A percentile compares a stretch with the other conserved stretches of the same genome.
Conservation (phyloP, 2,329 filamentous ascomycete species). For the Seiridium unicorne region DNA sequence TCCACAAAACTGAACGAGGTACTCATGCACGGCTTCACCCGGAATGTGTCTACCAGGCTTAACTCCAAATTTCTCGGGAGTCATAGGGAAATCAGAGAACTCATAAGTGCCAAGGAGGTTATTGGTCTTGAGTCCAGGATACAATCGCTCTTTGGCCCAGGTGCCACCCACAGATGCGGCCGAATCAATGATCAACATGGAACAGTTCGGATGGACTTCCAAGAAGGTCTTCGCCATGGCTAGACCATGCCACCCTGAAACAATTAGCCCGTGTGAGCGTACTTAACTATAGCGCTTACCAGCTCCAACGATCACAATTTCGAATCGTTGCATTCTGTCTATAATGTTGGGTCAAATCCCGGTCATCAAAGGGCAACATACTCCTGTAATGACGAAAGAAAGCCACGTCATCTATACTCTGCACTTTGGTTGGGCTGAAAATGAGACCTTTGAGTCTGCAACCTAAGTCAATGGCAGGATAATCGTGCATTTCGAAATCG, state of each 20-base stretch:
- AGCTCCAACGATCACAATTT: no score
- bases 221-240: slow-evolving; percentile 50
- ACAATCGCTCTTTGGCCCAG: slow-evolving; percentile 58
- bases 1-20: slow-evolving; percentile 11
- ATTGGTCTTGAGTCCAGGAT: slow-evolving; percentile 62
- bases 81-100: slow-evolving; percentile 63
- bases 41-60: slow-evolving; percentile 45
- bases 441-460: no score
- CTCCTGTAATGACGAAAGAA: no score
- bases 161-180: slow-evolving; percentile 54
- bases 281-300: no score
- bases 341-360: no score
- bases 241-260: slow-evolving; percentile 47
- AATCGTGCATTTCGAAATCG: no score
- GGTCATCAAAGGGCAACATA: no score
- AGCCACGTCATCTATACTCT: no score
- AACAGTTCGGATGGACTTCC: slow-evolving; percentile 27
- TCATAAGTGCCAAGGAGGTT: slow-evolving; percentile 64
- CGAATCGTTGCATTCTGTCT: no score
- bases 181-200: slow-evolving; percentile 48
- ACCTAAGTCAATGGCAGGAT: no score
- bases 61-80: slow-evolving; percentile 44
- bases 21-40: slow-evolving; percentile 37
- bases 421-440: no score
- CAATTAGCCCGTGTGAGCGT: no score